Percentiles rank a stretch among this genome's conserved stretches.
Evolutionary conservation across 164 flowering plant species (phyloP).

Genomic region (Warburgia ugandensis): DNA sequence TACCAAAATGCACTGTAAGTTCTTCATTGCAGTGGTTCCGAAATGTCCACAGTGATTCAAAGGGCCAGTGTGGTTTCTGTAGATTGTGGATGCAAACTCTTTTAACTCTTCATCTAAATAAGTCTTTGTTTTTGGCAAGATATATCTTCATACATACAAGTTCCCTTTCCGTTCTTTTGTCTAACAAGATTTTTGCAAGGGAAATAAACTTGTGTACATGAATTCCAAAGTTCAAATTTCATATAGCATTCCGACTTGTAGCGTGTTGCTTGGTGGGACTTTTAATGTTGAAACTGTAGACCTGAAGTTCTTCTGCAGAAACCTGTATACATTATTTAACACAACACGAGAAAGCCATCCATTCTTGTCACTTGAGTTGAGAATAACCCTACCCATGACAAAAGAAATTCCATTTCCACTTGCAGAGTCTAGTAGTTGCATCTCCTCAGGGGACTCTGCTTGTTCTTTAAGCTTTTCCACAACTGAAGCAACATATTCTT

Average conservation of each 20-base stretch:
- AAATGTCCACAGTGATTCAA: too few species aligned
- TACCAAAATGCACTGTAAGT: too few species aligned
- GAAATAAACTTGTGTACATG: too few species aligned
- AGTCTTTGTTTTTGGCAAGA: too few species aligned
- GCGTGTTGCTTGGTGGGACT: constrained; percentile 13
- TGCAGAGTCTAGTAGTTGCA: constrained; percentile 8
- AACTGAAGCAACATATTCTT: constrained; percentile 10
- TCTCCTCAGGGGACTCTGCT: constrained; percentile 2
- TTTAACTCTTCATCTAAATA: too few species aligned
- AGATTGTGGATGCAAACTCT: too few species aligned
- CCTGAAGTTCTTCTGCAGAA: constrained; percentile 22
- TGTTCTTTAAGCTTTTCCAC: constrained; percentile 9
- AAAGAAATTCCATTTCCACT: constrained; percentile 10
- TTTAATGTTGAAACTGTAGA: constrained; percentile 16
- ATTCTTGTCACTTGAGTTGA: constrained; percentile 12
- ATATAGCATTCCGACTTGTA: constrained; percentile 27
- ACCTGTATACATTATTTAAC: constrained; percentile 14
- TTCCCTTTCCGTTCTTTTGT: too few species aligned
- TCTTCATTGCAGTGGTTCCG: too few species aligned
- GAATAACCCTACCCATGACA: constrained; percentile 20
- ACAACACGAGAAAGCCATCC: constrained; percentile 7
- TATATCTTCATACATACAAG: too few species aligned
- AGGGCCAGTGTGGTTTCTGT: too few species aligned
- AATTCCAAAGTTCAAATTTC: constrained; percentile 19
- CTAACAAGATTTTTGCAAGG: too few species aligned